Base-by-base conservation (phyloP, 331 rosid genomes). In the Phaseolus coccineus region DNA sequence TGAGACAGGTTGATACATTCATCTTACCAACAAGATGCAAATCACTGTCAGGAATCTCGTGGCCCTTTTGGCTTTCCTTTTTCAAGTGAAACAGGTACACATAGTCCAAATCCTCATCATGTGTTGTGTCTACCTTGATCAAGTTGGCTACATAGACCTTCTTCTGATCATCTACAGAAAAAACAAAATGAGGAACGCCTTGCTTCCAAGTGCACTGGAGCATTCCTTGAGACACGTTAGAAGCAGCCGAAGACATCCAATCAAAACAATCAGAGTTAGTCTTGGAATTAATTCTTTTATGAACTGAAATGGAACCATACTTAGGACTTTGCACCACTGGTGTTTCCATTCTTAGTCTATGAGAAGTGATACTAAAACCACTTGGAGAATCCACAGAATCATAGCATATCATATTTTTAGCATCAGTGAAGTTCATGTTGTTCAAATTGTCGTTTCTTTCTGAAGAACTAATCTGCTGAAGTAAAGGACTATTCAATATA, bases 401-500 rank as follows among this genome's bases (percentile, higher is more conserved):
- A 77, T 57, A 71, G 86, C 87, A 75, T 46, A 63, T 37, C 16
- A 77, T 78, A 77, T n/a, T 80, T 67, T 42, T 67, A 67, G 35
- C 37, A 40, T 39, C 72, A 67, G 37, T 40, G 8, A 65, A 39
- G 51, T 10, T 65, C 48, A 35, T 35, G 28, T 27, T 64, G 4
- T 66, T 66, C 72, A 67, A 42, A 42, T 67, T 22, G 19, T 42
- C 80, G 75, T 74, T 81, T 80, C 78, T 35, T 69, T 87, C 85
- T 14, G 69, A 66, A 50, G 69, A 81, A 51, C 86, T 87, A 2
- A 71, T 74, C 77, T 85, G 82, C 33, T 85, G 84, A 74, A 89
- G 74, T 68, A 89, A 42, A 74, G 91, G 89, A 80, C 86, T 89
- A 59, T 84, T 90, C 87, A 67, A 11, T 67, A 67, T 67, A 42